Percentiles rank a stretch among this genome's conserved stretches.
phyloP scores from a whole-genome alignment of 176 grass and related monocot species.

The Juncus inflexus region DNA sequence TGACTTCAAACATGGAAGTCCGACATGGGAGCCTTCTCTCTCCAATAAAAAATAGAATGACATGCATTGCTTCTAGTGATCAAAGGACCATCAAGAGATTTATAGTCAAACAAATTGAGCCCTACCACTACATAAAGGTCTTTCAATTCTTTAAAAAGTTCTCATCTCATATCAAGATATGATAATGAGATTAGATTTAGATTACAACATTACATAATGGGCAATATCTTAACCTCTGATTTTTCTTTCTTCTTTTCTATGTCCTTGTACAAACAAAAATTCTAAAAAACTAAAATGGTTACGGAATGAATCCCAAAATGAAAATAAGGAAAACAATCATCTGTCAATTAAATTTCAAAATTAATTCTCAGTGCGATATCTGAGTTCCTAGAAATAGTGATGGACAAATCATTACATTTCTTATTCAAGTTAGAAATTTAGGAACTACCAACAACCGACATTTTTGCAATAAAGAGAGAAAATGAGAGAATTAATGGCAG shows the following conservation, averaged over 20 bases:
- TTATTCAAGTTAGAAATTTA: constrained; percentile 4
- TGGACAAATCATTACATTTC: no score
- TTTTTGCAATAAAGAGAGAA: background rate
- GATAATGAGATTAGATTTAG: constrained; percentile 3
- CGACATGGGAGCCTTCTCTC: no score
- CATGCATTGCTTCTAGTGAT: background rate
- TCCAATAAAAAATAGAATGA: no score
- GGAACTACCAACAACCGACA: background rate
- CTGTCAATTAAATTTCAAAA: no score
- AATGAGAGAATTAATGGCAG: constrained; percentile 3
- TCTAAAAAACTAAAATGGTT: no score
- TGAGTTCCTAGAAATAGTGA: no score
- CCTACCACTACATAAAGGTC: constrained; percentile 21
- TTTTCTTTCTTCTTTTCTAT: constrained; percentile 1
- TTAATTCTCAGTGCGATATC: no score
- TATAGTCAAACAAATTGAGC: constrained; percentile 20
- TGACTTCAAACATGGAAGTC: no score
- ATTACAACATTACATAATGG: background rate
- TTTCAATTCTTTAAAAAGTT: constrained; percentile 15
- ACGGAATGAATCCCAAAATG: no score
- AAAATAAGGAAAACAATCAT: no score
- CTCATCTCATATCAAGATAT: constrained; percentile 12
- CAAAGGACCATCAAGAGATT: background rate
- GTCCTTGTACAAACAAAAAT: no score
- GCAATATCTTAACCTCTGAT: background rate